Conservation (phyloP, 176 grass and related monocot species). For the Phyllostachys edulis region DNA sequence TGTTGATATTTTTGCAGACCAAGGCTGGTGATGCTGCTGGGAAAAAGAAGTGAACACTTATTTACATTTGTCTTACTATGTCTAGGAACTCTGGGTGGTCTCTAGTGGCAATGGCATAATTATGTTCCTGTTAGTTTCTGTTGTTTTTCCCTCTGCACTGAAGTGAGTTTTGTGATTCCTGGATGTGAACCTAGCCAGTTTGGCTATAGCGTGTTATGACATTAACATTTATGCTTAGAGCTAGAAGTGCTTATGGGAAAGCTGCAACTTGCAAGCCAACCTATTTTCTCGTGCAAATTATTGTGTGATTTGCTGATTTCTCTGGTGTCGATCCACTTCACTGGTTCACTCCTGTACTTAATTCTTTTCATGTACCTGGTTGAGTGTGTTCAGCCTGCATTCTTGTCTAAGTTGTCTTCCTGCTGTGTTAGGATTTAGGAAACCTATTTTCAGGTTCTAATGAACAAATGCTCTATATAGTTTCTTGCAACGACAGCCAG, state of each 20-base stretch:
- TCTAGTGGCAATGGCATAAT: conserved; percentile 25
- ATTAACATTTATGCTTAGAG: conserved; percentile 13
- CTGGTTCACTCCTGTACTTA: not conserved
- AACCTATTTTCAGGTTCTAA: not conserved
- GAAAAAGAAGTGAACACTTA: conserved; percentile 63
- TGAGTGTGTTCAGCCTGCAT: not conserved
- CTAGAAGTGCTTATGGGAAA: not conserved
- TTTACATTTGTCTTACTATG: conserved; percentile 16
- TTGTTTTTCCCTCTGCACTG: not conserved
- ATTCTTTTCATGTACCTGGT: not conserved
- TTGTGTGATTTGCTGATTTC: not conserved
- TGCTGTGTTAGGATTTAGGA: not conserved
- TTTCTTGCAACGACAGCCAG: not conserved
- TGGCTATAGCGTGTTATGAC: conserved; percentile 37
- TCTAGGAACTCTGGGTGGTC: conserved; percentile 14
- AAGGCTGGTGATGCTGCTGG: conserved; percentile 65
- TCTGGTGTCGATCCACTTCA: not conserved
- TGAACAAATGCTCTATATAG: not conserved
- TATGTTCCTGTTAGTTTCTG: conserved; percentile 28
- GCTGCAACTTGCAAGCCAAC: conserved; percentile 10
- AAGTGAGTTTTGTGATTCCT: conserved; percentile 35
- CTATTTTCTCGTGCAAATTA: not conserved
- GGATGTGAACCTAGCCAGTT: conserved; percentile 31
- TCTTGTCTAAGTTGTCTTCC: not conserved
- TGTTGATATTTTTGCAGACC: conserved; percentile 37